Base-by-base conservation (phyloP, 768 basidiomycete species). In the Pholiota microspora region DNA sequence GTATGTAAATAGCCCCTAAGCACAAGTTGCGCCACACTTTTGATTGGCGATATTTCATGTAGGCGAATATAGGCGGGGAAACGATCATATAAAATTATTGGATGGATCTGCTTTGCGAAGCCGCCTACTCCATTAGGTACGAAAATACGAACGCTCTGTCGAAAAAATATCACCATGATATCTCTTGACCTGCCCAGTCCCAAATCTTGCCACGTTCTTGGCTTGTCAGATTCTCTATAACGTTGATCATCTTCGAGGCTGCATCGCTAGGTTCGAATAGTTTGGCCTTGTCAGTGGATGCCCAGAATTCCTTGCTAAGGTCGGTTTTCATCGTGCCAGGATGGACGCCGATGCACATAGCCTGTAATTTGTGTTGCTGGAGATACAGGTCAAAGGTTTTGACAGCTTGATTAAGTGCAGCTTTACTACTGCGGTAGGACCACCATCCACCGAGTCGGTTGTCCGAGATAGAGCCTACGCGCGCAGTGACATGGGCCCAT, bases 141-240 rank as follows among this genome's bases (percentile, higher is more conserved):
- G n/a, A n/a, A n/a, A n/a, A n/a, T n/a, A n/a, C n/a, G n/a, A n/a
- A n/a, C n/a, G n/a, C n/a, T n/a, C n/a, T n/a, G n/a, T n/a, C n/a
- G n/a, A n/a, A n/a, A n/a, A n/a, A n/a, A n/a, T n/a, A n/a, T n/a
- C n/a, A n/a, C n/a, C n/a, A n/a, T n/a, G n/a, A n/a, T n/a, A n/a
- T n/a, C n/a, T n/a, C n/a, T n/a, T n/a, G n/a, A n/a, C 81, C 80
- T 10, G 75, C 75, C 77, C 79, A 83, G 60, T 83, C 82, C 83
- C 82, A 83, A 9, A 84, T 56, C 54, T 71, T 75, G 2, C 83
- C 82, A 47, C 83, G 69, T 49, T 78, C 74, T 4, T 69, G 64
- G 9, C 58, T 57, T 10, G 66, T 62, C 38, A 86, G 59, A 16
- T 66, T 67, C 31, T 71, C 67, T 1, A 83, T 76, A n/a, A 83